Evolutionary conservation across 495 filamentous ascomycete species (phyloP).

Genomic region (Talaromyces ruber): DNA sequence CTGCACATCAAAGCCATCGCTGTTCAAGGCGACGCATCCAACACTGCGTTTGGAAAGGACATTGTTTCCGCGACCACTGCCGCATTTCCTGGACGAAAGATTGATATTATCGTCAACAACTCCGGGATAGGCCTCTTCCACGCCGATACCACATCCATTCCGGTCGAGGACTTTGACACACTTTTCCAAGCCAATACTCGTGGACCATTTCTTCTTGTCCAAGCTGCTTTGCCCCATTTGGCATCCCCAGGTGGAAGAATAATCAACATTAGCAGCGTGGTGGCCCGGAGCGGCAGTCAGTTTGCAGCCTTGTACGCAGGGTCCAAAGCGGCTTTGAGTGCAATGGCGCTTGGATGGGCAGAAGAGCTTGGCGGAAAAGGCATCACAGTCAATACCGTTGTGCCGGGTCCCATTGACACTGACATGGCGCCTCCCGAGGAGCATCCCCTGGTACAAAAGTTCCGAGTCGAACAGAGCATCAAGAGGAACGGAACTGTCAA

Average conservation of each 20-base stretch:
- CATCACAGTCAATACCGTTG: constrained; percentile 25
- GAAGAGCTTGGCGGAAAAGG: constrained; percentile 30
- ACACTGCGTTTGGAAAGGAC: constrained; percentile 15
- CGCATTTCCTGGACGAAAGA: constrained; percentile 17
- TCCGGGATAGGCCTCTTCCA: constrained; percentile 4
- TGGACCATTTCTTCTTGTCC: constrained; percentile 53
- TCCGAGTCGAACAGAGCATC: background rate
- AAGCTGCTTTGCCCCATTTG: constrained; percentile 50
- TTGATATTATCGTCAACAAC: constrained; percentile 28
- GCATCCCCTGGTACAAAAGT: background rate
- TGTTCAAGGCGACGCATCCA: constrained; percentile 20
- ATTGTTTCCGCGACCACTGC: constrained; percentile 23
- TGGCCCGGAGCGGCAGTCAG: background rate
- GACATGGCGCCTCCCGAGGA: constrained; percentile 18
- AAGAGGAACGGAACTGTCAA: constrained; percentile 5
- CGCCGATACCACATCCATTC: background rate
- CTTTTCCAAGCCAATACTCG: constrained; percentile 45
- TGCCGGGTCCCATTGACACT: constrained; percentile 28
- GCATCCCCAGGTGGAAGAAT: constrained; percentile 55
- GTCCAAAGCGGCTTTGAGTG: constrained; percentile 36
- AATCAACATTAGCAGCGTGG: constrained; percentile 51
- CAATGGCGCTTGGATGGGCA: constrained; percentile 29
- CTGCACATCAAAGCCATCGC: constrained; percentile 10
- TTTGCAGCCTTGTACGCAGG: constrained; percentile 22
- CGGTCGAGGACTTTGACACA: constrained; percentile 12